These are phyloP conservation scores for Pelargonium cotyledonis DNA, from an alignment of 441 rosid genomes.

Conservation along the genomic window DNA sequence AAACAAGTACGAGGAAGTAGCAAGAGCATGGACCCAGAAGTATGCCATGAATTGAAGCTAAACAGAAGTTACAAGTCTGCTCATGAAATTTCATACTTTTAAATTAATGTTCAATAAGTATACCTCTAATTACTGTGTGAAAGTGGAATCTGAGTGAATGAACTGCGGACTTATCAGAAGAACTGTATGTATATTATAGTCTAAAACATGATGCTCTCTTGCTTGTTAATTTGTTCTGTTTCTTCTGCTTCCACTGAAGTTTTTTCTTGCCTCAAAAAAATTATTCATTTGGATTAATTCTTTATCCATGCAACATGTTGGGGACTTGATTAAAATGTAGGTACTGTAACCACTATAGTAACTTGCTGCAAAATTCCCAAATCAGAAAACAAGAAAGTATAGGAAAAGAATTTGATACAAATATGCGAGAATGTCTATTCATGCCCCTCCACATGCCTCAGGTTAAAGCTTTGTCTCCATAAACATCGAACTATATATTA, in stretches of 20 bases:
- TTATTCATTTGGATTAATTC: no score
- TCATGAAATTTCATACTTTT: background rate
- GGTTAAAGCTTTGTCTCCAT: background rate
- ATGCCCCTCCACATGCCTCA: background rate
- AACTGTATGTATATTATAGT: background rate
- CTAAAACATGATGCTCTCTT: background rate
- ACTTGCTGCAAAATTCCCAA: background rate
- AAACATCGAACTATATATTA: background rate
- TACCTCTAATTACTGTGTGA: background rate
- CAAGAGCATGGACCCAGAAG: constrained; percentile 8
- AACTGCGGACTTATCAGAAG: background rate
- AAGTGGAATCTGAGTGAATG: background rate
- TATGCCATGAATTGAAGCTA: constrained; percentile 4
- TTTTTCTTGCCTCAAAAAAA: background rate
- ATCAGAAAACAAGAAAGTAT: background rate
- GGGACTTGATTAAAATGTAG: background rate
- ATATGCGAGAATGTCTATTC: background rate
- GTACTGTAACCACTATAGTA: background rate
- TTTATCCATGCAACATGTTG: background rate
- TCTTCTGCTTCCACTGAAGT: background rate
- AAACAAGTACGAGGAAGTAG: constrained; percentile 7
- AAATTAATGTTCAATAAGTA: background rate
- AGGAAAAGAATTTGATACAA: background rate
- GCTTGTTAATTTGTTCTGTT: background rate
- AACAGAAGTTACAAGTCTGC: background rate